Conservation (phyloP, 2,329 filamentous ascomycete genomes). For the Penicillium aurantiogriseum region DNA sequence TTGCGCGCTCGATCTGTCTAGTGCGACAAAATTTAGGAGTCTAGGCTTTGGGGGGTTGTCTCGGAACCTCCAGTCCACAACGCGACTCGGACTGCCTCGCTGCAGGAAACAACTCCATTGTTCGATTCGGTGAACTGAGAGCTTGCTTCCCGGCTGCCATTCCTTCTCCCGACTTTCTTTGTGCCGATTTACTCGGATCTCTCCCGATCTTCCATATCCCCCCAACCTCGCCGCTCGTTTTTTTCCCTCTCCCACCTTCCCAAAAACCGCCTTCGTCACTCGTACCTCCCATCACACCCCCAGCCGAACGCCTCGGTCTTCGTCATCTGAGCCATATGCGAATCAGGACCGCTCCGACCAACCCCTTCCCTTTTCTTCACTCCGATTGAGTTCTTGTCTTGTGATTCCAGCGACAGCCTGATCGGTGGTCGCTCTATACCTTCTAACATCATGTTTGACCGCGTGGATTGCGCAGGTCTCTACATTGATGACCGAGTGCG, state of each 20-base stretch:
- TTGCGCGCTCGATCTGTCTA: conserved; percentile 6
- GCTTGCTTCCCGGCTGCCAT: conserved; percentile 19
- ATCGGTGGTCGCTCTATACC: conserved; percentile 12
- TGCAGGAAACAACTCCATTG: conserved; percentile 37
- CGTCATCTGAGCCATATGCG: conserved; percentile 29
- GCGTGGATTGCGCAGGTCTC: conserved; percentile 44
- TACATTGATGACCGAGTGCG: conserved; percentile 49
- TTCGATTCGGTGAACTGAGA: conserved; percentile 20
- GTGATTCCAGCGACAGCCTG: conserved; percentile 19
- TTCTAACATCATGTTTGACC: conserved; percentile 42
- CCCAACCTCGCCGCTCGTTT: conserved; percentile 4
- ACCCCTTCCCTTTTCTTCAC: conserved; percentile 13
- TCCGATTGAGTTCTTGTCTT: conserved; percentile 12
- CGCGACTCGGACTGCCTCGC: conserved; percentile 25
- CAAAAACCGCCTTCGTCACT: conserved; percentile 6
- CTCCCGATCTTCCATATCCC: background rate
- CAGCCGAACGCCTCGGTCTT: conserved; percentile 1
- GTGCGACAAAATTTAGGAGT: conserved; percentile 1
- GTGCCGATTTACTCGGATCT: conserved; percentile 8
- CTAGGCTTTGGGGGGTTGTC: conserved; percentile 17
- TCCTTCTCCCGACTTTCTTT: conserved; percentile 14
- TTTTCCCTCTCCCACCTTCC: background rate
- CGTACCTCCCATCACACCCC: conserved; percentile 15
- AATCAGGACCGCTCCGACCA: conserved; percentile 19
- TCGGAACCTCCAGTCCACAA: conserved; percentile 23